Evolutionary conservation across 2,329 filamentous ascomycete genomes (phyloP), one percentile per base, ranked within the genome.

Genomic region (Diaporthe eres): DNA sequence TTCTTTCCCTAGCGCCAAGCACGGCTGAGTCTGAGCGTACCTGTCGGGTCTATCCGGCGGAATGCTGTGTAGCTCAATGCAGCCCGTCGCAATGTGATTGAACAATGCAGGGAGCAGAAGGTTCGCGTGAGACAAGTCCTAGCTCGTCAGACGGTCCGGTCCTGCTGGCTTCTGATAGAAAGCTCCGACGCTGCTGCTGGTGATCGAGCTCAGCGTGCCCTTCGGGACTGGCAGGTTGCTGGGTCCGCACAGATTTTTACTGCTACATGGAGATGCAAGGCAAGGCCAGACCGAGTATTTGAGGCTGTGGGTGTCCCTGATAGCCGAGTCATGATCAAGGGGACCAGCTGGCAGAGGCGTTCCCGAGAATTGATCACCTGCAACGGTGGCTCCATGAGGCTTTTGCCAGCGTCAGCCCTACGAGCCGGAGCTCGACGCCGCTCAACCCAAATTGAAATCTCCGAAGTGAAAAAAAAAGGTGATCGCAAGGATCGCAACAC

Each of bases 351-450:
- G 22, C 22, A 28, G 44, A 55, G 51, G 25, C 53, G 71, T 57
- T 57, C 44, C 71, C 37, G 34, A 57, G 17, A 13, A 44, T 37
- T 65, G 47, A 55, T 53, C 71, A 73, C 58, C 49, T 65, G 71
- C 58, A 55, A 73, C 71, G 37, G 34, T 73, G 58, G 44, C 25
- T 25, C 25, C 71, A 53, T 39, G 60, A 55, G 61, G 71, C 71
- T 49, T 57, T 19, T 42, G 61, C 73, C 22, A 71, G 42, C 34
- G 31, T 76, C 71, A 76, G 75, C 75, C 75, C 72, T 74, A 74
- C 34, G 58, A 55, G n/a, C 71, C 57, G 63, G 55, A 47, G 44
- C 58, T 65, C 51, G 71, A 61, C 57, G 57, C 55, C 71, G 44
- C 51, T 58, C 49, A 47, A 57, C 44, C 61, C 51, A 70, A 58